These are phyloP conservation scores for Beta macrorhiza DNA, from an alignment of 179 eudicot species.

Conservation along the genomic window DNA sequence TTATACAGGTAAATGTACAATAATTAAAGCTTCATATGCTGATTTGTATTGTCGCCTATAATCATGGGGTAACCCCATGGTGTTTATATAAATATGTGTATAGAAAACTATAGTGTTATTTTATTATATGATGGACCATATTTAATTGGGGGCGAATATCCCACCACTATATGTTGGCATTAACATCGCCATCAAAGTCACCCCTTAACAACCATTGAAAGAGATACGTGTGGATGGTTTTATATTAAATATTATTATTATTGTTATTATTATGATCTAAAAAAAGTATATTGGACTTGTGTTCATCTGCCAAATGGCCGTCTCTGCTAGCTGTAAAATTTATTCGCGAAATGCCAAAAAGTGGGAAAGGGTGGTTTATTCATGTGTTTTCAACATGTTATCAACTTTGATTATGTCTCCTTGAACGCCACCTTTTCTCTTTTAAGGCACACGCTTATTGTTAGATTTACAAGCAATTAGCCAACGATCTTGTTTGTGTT, in stretches of 20 bases:
- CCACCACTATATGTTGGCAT: constrained; percentile 17
- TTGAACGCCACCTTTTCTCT: constrained; percentile 20
- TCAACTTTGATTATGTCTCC: constrained; percentile 32
- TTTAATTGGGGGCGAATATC: constrained; percentile 15
- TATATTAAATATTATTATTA: background rate
- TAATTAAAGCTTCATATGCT: background rate
- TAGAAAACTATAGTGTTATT: background rate
- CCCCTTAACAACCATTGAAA: constrained; percentile 23
- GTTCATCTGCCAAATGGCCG: constrained; percentile 18
- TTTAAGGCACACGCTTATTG: constrained; percentile 26
- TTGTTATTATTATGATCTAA: background rate
- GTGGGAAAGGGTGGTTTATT: constrained; percentile 16
- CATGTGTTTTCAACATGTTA: constrained; percentile 21
- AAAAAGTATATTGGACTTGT: background rate
- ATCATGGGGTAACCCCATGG: background rate
- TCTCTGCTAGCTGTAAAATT: constrained; percentile 11
- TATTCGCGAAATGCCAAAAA: constrained; percentile 18
- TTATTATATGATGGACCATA: background rate
- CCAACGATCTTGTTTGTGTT: background rate
- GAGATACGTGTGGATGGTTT: constrained; percentile 17
- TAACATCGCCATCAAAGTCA: constrained; percentile 24
- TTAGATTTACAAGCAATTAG: background rate
- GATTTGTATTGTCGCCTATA: background rate
- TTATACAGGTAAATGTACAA: background rate
- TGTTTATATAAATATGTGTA: background rate